phyloP scores from a whole-genome alignment of 2,329 filamentous ascomycete species.

The Aureobasidium mangrovei region DNA sequence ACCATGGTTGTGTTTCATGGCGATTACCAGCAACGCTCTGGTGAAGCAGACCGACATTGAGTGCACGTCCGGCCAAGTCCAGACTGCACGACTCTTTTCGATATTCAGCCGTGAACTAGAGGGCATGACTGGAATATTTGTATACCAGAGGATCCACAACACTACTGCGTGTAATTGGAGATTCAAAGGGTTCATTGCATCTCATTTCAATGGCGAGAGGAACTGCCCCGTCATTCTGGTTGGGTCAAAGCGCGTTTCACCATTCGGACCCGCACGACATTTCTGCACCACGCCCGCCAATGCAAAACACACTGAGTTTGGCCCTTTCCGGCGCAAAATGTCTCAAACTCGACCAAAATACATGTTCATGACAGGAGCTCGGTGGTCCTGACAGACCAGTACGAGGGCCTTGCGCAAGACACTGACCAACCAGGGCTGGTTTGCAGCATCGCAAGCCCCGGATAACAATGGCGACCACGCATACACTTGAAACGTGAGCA shows the following conservation, averaged over 20 bases:
- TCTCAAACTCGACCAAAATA: background rate
- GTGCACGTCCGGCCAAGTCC: background rate
- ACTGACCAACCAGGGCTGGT: background rate
- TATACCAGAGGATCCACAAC: background rate
- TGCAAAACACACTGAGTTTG: conserved; percentile 3
- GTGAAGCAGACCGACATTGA: background rate
- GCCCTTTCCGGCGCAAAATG: background rate
- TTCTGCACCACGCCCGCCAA: conserved; percentile 5
- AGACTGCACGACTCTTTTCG: background rate
- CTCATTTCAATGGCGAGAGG: background rate
- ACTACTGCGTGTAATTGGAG: conserved; percentile 7
- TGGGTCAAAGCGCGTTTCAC: conserved; percentile 6
- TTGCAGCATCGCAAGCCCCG: conserved; percentile 4
- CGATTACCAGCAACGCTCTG: background rate
- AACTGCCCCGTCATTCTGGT: conserved; percentile 4
- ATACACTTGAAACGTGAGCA: conserved; percentile 2
- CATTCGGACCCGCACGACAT: background rate
- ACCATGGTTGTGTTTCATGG: conserved; percentile 4
- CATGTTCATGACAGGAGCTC: conserved; percentile 7
- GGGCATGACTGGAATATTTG: background rate
- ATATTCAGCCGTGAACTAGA: background rate
- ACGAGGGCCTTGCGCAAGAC: conserved; percentile 4
- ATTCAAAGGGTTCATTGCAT: background rate
- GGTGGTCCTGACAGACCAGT: background rate
- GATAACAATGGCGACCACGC: background rate